Base-by-base conservation (phyloP, 768 basidiomycete genomes). In the Grammothele lineata region DNA sequence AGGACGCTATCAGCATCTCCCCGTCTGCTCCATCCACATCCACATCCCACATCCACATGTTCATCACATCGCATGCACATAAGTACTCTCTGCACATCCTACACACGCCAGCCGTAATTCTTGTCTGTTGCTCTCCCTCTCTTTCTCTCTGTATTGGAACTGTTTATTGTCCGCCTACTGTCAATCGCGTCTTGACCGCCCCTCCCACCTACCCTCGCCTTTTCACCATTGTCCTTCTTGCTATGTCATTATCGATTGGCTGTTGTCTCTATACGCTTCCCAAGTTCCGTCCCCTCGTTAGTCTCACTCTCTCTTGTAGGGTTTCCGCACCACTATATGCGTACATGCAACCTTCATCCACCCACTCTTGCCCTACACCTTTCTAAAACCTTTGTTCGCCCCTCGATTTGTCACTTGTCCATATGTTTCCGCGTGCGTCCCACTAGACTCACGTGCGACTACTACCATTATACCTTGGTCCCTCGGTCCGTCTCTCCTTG, bases 131-230 rank as follows among this genome's bases (percentile, higher is more conserved):
- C 50, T 35, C 45, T 51, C 45, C 50, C 32, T 25, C 47, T 45
- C 43, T 40, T 51, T 24, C 37, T 23, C 27, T 35, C 46, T 51
- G 50, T 51, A 51, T 43, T 40, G 50, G 50, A 51, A 51, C 32
- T 43, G 44, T 50, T 24, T 30, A 45, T 21, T 36, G 34, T 45
- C 26, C 26, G 24, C 19, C 21, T 22, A 22, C 9, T 27, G 26
- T 38, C 26, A 4, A 26, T 11, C n/a, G 26, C 9, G 10, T 27
- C 19, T 10, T 17, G n/a, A 37, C 23, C 18, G 22, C 32, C 24
- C 12, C 8, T 21, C 37, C 14, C 22, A 24, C 24, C 11, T 21
- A 37, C 25, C 39, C 5, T n/a, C 26, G 15, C 32, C 32, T 12
- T 10, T 25, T 15, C 12, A 33, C 12, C 32, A 26, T 23, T 15